Percentiles rank a stretch among this genome's conserved stretches.
Conservation (phyloP, 1,284 basidiomycete genomes). For the Boletus coffeatus region DNA sequence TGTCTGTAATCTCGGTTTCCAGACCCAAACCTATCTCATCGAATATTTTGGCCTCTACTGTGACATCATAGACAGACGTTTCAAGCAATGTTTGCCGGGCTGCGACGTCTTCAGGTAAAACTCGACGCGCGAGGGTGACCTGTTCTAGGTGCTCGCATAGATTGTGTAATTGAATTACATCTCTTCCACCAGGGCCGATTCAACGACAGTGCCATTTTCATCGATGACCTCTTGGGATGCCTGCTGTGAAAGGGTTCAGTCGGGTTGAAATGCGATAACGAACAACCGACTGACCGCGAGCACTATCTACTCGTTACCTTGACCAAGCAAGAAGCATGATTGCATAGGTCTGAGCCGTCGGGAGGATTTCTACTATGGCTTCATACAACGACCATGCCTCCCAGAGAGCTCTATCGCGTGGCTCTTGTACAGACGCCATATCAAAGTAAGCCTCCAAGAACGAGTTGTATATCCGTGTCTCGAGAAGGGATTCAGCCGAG, state of each 20-base stretch:
- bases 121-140: conserved; percentile 55
- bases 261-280: background rate
- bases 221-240: conserved; percentile 18
- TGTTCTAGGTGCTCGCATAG: conserved; percentile 61
- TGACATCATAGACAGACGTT: conserved; percentile 82
- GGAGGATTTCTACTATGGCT: conserved; percentile 39
- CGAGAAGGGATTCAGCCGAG: conserved; percentile 33
- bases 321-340: conserved; percentile 56
- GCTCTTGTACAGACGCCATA: conserved; percentile 47
- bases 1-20: conserved; percentile 48
- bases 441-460: conserved; percentile 60
- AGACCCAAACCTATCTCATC: conserved; percentile 59
- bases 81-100: conserved; percentile 81
- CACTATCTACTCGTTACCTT: conserved; percentile 35
- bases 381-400: conserved; percentile 55
- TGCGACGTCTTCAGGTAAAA: conserved; percentile 61
- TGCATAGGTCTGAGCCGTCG: conserved; percentile 60
- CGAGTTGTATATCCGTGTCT: conserved; percentile 42
- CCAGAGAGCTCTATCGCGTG: conserved; percentile 44
- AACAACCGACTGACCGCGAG: conserved; percentile 18
- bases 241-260: conserved; percentile 8
- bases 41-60: conserved; percentile 60
- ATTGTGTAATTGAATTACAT: too few relatives aligned
- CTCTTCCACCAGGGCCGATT: conserved; percentile 30
- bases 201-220: conserved; percentile 14